Evolutionary conservation across 768 basidiomycete genomes (phyloP).

Genomic region (Phanerochaete sordida): DNA sequence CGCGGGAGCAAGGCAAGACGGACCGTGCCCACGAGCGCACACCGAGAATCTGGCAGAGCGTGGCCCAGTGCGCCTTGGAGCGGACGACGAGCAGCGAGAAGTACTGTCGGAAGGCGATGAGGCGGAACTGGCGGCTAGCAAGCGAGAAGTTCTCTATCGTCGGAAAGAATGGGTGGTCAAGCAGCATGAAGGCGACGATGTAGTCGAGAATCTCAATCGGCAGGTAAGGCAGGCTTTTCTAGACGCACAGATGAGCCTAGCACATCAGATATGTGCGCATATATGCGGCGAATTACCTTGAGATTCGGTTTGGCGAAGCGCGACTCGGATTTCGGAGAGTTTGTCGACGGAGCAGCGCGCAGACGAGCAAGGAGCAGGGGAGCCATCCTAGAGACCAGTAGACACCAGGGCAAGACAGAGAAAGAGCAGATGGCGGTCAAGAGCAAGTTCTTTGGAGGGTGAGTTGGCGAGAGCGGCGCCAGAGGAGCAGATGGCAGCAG

Average conservation of each 20-base stretch:
- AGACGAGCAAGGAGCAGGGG: too few relatives aligned
- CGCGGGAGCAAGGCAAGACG: constrained; percentile 7
- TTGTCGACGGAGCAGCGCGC: too few relatives aligned
- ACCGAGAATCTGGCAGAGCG: constrained; percentile 16
- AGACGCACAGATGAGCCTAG: constrained; percentile 6
- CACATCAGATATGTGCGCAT: too few relatives aligned
- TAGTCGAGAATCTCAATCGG: constrained; percentile 24
- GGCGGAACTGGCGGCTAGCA: constrained; percentile 24
- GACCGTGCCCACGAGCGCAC: constrained; percentile 26
- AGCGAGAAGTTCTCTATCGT: constrained; percentile 24
- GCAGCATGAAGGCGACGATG: constrained; percentile 20
- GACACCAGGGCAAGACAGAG: too few relatives aligned
- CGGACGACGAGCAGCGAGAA: constrained; percentile 18
- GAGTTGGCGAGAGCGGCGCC: too few relatives aligned
- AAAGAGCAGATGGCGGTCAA: too few relatives aligned
- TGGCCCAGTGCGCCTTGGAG: constrained; percentile 14
- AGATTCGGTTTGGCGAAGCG: too few relatives aligned
- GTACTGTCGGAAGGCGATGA: constrained; percentile 26
- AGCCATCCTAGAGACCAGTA: too few relatives aligned
- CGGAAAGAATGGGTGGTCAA: constrained; percentile 15
- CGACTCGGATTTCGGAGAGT: too few relatives aligned
- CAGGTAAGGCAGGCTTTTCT: not conserved
- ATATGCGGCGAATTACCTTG: too few relatives aligned
- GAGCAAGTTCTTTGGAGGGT: too few relatives aligned
- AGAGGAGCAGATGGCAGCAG: too few relatives aligned